Evolutionary conservation across 441 rosid genomes (phyloP), one percentile per base, ranked within the genome.

Genomic region (Pelargonium australe): DNA sequence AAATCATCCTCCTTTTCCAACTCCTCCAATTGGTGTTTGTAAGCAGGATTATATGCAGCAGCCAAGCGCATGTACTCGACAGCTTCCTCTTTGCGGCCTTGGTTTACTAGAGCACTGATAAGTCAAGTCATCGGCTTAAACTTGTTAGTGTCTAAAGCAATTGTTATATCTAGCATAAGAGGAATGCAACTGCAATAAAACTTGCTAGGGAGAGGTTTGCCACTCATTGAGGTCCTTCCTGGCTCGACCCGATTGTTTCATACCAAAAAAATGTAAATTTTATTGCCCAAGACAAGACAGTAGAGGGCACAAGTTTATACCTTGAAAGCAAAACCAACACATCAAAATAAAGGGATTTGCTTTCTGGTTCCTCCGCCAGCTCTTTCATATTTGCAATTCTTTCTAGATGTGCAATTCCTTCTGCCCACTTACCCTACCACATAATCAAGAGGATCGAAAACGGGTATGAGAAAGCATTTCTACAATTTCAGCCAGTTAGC

Each of bases 71-170:
- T 75, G 75, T 82, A 78, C 72, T 85, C 80, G n/a, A 74, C 82
- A 12, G 96, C 97, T 78, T 94, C 97, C 7, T 77, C 89, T 78
- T 82, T 88, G 37, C 89, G 87, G 67, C 91, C 92, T 66, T 76
- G 78, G 5, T 80, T 83, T 60, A 58, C 70, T 65, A 91, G 74
- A 43, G 85, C 92, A 77, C 99, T 57, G 17, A 64, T 12, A 62
- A 63, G 20, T 2, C 43, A 69, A 11, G 37, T 41, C 3, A 10
- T 31, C 17, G 23, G 34, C 11, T 16, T 19, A 1, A 41, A 12
- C 8, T 34, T 40, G 25, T 40, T 44, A 10, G 34, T 55, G 16
- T n/a, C 60, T 63, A 40, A 44, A 45, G 4, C 41, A 8, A 49
- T 31, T 31, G 49, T 37, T 23, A 11, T 40, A 28, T 31, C 25